phyloP scores from a whole-genome alignment of 2,329 filamentous ascomycete species.

The Epichloe hybrida region DNA sequence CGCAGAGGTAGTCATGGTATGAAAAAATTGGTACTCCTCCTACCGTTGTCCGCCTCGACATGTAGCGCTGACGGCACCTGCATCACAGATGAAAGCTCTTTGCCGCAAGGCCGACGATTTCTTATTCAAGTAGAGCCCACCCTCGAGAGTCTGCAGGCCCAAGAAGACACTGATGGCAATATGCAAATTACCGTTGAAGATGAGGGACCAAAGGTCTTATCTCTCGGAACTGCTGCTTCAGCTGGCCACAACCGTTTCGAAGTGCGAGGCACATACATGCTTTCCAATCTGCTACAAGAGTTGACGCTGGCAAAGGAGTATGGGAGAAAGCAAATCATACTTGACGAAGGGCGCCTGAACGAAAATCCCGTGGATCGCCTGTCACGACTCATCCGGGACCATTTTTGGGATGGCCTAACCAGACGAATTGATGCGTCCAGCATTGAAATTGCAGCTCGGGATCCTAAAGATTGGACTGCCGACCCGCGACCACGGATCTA shows the following conservation, averaged over 20 bases:
- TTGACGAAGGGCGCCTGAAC: slow-evolving; percentile 82
- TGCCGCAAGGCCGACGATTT: slow-evolving; percentile 58
- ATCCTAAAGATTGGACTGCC: slow-evolving; percentile 91
- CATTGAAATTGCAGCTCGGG: slow-evolving; percentile 72
- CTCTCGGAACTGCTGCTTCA: slow-evolving; percentile 72
- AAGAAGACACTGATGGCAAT: slow-evolving; percentile 89
- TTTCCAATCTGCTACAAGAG: slow-evolving; percentile 92
- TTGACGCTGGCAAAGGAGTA: slow-evolving; percentile 85
- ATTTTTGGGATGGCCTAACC: slow-evolving; percentile 88
- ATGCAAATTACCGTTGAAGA: slow-evolving; percentile 98
- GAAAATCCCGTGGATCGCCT: slow-evolving; percentile 90
- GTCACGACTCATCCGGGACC: slow-evolving; percentile 71
- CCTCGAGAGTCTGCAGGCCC: slow-evolving; percentile 60
- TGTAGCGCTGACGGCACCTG: neutral
- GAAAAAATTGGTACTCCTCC: slow-evolving; percentile 7
- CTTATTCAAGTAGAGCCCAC: slow-evolving; percentile 78
- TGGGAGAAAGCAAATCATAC: slow-evolving; percentile 74
- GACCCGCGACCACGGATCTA: slow-evolving; percentile 88
- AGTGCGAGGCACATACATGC: slow-evolving; percentile 89
- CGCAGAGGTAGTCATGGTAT: slow-evolving; percentile 46
- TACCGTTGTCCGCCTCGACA: neutral
- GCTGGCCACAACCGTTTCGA: slow-evolving; percentile 81
- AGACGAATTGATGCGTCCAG: slow-evolving; percentile 78
- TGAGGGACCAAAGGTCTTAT: slow-evolving; percentile 78
- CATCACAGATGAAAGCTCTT: slow-evolving; percentile 54